phyloP scores from a whole-genome alignment of 2,329 filamentous ascomycete genomes.

The Xylaria sp. region DNA sequence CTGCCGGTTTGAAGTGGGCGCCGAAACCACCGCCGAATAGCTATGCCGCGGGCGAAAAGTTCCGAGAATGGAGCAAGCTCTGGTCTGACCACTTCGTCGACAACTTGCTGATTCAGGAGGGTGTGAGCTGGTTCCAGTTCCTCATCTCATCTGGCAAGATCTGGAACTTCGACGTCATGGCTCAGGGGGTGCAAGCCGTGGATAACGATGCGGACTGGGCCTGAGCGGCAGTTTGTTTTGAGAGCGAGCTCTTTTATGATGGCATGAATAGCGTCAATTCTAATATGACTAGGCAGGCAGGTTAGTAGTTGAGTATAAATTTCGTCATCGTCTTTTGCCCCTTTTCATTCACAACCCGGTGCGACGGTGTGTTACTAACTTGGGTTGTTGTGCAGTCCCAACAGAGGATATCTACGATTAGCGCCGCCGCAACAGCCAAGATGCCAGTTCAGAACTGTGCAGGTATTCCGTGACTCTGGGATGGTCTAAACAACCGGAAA shows the following conservation, averaged over 20 bases:
- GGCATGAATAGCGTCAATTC: background rate
- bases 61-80: constrained; percentile 7
- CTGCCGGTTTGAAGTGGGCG: constrained; percentile 9
- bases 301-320: too few relatives aligned
- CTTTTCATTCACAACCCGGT: too few relatives aligned
- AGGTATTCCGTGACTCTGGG: too few relatives aligned
- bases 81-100: constrained; percentile 16
- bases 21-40: constrained; percentile 11
- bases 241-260: background rate
- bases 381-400: too few relatives aligned
- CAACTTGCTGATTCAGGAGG: constrained; percentile 7
- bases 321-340: too few relatives aligned
- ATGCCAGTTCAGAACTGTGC: too few relatives aligned
- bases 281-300: background rate
- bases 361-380: too few relatives aligned
- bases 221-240: background rate
- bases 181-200: constrained; percentile 8
- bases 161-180: constrained; percentile 15
- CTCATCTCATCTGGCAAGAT: constrained; percentile 12
- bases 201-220: constrained; percentile 14
- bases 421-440: too few relatives aligned
- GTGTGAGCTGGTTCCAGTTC: constrained; percentile 14
- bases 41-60: constrained; percentile 9
- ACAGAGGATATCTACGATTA: too few relatives aligned
- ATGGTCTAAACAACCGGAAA: too few relatives aligned